phyloP scores from a whole-genome alignment of 1,284 basidiomycete species.

The Heterobasidion parviporum region DNA sequence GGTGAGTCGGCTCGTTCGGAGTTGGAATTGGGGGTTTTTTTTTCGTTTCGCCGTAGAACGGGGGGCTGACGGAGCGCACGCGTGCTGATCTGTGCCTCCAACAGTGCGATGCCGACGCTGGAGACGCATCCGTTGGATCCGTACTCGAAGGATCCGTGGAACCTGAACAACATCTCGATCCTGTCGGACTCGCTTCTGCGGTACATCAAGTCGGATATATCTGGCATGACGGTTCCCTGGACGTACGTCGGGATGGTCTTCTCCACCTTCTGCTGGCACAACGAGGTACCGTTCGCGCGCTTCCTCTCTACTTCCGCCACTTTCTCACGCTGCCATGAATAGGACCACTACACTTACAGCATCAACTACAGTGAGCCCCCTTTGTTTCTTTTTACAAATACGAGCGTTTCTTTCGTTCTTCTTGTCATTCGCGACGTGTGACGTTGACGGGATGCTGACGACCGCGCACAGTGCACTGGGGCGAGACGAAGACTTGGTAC shows the following conservation, averaged over 20 bases:
- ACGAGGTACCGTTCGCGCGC: constrained; percentile 57
- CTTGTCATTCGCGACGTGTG: not conserved
- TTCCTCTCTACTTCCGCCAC: constrained; percentile 1
- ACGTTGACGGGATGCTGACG: not conserved
- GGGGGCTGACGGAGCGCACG: not conserved
- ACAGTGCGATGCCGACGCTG: constrained; percentile 88
- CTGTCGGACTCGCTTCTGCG: constrained; percentile 79
- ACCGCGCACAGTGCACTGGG: constrained; percentile 81
- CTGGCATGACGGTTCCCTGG: constrained; percentile 99
- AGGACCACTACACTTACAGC: constrained; percentile 98
- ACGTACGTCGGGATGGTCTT: constrained; percentile 99
- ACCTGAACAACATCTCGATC: constrained; percentile 96
- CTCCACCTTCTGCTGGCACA: constrained; percentile 99
- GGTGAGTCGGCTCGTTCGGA: constrained; percentile 41
- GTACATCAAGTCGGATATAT: constrained; percentile 98
- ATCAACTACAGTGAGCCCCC: constrained; percentile 82
- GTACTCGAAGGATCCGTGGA: constrained; percentile 93
- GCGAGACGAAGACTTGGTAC: constrained; percentile 99
- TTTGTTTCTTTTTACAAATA: not conserved
- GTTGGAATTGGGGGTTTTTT: not conserved
- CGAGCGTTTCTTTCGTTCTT: too few relatives aligned
- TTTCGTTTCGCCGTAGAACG: not conserved
- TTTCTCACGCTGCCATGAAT: constrained; percentile 2
- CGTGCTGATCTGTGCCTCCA: too few relatives aligned
- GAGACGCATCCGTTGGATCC: constrained; percentile 86